A percentile compares a stretch with the other conserved stretches of the same genome.
These are phyloP conservation scores for Ustilago loliicola DNA, from an alignment of 1,284 basidiomycete genomes.

Conservation along the genomic window DNA sequence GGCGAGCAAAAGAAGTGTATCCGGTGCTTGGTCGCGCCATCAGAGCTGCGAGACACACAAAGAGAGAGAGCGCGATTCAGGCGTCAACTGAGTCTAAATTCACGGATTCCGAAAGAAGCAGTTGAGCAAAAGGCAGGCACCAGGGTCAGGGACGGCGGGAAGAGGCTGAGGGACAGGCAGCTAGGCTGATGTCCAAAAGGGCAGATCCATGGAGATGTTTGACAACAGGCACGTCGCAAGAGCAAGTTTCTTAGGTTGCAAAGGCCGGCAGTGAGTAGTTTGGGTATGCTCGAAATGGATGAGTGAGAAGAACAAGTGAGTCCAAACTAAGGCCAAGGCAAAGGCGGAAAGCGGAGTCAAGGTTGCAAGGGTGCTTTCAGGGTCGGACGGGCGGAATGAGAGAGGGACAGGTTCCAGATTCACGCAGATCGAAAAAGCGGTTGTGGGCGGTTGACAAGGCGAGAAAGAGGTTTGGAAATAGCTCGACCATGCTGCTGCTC, in stretches of 20 bases:
- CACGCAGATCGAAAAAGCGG: constrained; percentile 19
- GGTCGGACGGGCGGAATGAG: not conserved
- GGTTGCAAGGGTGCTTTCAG: not conserved
- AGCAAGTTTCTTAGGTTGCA: not conserved
- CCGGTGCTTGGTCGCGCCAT: constrained; percentile 6
- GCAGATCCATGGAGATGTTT: constrained; percentile 1
- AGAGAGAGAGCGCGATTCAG: not conserved
- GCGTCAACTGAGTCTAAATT: not conserved
- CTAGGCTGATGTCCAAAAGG: constrained; percentile 6
- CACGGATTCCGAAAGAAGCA: not conserved
- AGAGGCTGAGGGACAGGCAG: not conserved
- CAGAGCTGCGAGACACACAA: not conserved
- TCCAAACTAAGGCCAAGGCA: not conserved
- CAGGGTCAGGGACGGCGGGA: not conserved
- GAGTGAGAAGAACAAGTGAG: constrained; percentile 2
- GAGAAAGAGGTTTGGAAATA: not conserved
- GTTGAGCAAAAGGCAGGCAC: not conserved
- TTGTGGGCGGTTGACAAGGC: constrained; percentile 10
- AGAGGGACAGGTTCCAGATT: not conserved
- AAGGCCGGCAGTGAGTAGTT: not conserved
- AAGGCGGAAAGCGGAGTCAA: constrained; percentile 1
- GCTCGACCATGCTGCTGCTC: not conserved
- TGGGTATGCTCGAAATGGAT: not conserved
- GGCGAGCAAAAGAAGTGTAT: not conserved
- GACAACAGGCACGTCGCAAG: not conserved